These are phyloP conservation scores for Quercus rubra DNA, from an alignment of 306 rosid species.

Conservation along the genomic window DNA sequence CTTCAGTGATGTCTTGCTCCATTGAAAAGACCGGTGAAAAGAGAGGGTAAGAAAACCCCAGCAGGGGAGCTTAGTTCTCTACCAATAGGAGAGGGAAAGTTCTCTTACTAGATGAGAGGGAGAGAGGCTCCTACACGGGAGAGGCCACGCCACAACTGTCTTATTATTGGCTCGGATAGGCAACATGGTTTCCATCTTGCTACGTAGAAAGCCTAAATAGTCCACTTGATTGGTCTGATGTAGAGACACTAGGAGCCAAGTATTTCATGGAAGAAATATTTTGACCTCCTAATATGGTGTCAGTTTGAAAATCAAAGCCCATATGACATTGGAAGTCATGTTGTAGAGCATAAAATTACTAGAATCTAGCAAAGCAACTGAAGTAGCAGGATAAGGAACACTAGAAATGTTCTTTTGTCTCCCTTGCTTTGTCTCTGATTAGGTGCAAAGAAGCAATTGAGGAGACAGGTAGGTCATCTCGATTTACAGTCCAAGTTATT, in stretches of 20 bases:
- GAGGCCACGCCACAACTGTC: too few species aligned
- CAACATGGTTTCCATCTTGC: not conserved
- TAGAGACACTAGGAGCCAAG: not conserved
- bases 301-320: not conserved
- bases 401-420: not conserved
- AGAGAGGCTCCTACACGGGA: too few species aligned
- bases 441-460: not conserved
- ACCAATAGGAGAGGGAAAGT: too few species aligned
- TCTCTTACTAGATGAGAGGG: too few species aligned
- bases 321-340: not conserved
- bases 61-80: too few species aligned
- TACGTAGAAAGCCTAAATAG: not conserved
- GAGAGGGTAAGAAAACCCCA: too few species aligned
- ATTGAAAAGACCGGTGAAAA: too few species aligned
- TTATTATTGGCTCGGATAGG: too few species aligned
- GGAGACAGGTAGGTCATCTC: not conserved
- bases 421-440: not conserved
- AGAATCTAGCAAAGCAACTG: not conserved
- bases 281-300: not conserved
- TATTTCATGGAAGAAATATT: not conserved
- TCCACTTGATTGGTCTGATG: not conserved
- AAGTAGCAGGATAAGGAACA: not conserved
- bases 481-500: not conserved
- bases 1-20: too few species aligned
- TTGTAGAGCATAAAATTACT: not conserved